A percentile compares a stretch with the other conserved stretches of the same genome.
These are phyloP conservation scores for Aspergillus neotritici DNA, from an alignment of 2,329 filamentous ascomycete genomes.

Conservation along the genomic window DNA sequence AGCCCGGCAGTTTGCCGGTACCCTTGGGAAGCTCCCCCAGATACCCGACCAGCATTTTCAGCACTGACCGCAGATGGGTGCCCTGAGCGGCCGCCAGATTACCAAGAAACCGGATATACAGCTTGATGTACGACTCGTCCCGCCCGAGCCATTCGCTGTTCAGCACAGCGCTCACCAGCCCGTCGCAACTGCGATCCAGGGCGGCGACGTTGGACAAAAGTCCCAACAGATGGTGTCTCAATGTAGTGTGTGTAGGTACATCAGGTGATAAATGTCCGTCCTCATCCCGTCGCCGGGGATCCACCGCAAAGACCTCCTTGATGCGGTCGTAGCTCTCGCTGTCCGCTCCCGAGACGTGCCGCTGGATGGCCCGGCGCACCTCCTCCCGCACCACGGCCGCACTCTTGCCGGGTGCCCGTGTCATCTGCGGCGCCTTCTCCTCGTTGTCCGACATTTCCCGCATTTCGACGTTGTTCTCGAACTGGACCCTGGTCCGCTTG, in stretches of 20 bases:
- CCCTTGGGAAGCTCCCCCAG: conserved; percentile 60
- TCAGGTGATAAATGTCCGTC: conserved; percentile 33
- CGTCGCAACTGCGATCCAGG: conserved; percentile 52
- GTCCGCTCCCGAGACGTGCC: conserved; percentile 47
- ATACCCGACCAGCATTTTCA: conserved; percentile 74
- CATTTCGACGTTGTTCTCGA: conserved; percentile 35
- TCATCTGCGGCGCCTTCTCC: conserved; percentile 27
- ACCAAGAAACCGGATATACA: conserved; percentile 53
- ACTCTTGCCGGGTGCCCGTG: conserved; percentile 41
- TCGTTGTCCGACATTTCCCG: conserved; percentile 25
- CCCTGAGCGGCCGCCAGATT: conserved; percentile 76
- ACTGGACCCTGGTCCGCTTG: conserved; percentile 41
- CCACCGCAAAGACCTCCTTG: conserved; percentile 48
- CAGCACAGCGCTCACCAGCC: conserved; percentile 54
- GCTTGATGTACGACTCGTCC: conserved; percentile 53
- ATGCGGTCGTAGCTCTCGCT: conserved; percentile 54
- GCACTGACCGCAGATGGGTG: conserved; percentile 65
- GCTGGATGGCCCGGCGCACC: conserved; percentile 53
- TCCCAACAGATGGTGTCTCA: conserved; percentile 56
- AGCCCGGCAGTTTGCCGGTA: conserved; percentile 49
- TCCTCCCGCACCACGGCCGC: conserved; percentile 56
- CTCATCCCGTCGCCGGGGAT: conserved; percentile 39
- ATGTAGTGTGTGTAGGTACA: conserved; percentile 46
- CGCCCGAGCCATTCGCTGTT: conserved; percentile 58
- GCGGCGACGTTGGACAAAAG: conserved; percentile 52